These are phyloP conservation scores for Pterulicium gracile DNA, from an alignment of 1,284 basidiomycete species.

Conservation along the genomic window DNA sequence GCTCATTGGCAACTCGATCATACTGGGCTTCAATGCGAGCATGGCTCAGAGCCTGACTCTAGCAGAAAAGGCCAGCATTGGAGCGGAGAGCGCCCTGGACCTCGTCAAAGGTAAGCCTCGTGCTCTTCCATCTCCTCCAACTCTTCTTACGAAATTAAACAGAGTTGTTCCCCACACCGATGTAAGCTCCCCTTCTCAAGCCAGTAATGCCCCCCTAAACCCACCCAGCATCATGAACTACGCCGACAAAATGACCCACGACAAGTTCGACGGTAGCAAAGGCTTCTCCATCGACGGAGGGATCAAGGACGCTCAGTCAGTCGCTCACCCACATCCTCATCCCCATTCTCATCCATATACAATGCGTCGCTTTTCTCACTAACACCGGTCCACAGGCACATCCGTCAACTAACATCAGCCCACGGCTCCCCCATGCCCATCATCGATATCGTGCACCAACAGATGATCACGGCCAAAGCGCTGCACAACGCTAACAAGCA, in stretches of 20 bases:
- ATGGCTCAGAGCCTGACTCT: constrained; percentile 77
- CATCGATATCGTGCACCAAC: constrained; percentile 69
- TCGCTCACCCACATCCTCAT: constrained; percentile 9
- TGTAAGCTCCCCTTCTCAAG: constrained; percentile 22
- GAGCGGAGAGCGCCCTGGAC: constrained; percentile 42
- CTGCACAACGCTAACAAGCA: constrained; percentile 38
- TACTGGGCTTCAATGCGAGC: constrained; percentile 65
- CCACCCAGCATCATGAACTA: constrained; percentile 42
- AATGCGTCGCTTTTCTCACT: not conserved
- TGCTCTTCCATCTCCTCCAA: constrained; percentile 12
- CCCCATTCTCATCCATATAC: constrained; percentile 21
- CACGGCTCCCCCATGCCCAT: constrained; percentile 74
- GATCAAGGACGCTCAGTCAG: constrained; percentile 63
- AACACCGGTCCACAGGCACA: constrained; percentile 30
- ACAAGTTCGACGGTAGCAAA: constrained; percentile 65
- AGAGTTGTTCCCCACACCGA: constrained; percentile 53
- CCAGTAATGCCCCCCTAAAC: not conserved
- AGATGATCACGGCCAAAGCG: constrained; percentile 71
- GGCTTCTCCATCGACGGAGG: constrained; percentile 88
- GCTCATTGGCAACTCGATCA: constrained; percentile 66
- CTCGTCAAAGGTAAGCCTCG: constrained; percentile 41
- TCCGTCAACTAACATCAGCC: constrained; percentile 48
- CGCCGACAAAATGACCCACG: constrained; percentile 55
- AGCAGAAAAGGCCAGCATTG: constrained; percentile 78
- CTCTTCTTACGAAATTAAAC: constrained; percentile 9